phyloP scores from a whole-genome alignment of 208 protist genomes.

The Leishmania arabica region DNA sequence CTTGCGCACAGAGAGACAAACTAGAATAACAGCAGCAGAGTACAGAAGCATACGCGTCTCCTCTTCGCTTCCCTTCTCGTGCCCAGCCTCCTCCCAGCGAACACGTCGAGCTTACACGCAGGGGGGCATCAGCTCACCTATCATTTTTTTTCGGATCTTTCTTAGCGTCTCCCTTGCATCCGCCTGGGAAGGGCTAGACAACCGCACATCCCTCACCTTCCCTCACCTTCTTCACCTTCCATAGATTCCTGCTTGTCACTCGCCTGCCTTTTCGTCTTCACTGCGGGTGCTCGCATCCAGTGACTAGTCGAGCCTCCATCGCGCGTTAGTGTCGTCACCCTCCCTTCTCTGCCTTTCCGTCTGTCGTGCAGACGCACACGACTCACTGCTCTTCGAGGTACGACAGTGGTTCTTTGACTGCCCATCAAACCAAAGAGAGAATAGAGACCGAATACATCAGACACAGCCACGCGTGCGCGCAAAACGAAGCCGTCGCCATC shows the following conservation, averaged over 20 bases:
- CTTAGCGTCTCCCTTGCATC: background rate
- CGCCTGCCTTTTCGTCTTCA: background rate
- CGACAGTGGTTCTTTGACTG: background rate
- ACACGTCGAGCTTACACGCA: background rate
- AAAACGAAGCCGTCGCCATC: background rate
- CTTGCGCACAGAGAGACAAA: constrained; percentile 4
- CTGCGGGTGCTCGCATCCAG: background rate
- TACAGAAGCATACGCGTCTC: background rate
- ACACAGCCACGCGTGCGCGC: background rate
- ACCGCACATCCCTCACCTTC: background rate
- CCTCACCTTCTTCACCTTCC: background rate
- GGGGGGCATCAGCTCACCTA: background rate
- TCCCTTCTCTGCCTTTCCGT: background rate
- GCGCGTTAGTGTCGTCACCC: background rate
- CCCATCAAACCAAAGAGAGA: background rate
- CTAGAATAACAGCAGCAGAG: background rate
- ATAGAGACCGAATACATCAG: background rate
- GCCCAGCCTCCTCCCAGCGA: background rate
- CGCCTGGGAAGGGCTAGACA: background rate
- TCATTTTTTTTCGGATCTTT: background rate
- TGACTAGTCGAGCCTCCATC: background rate
- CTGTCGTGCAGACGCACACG: background rate
- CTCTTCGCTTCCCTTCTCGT: background rate
- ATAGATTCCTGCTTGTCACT: background rate
- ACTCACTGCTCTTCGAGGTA: background rate